These are phyloP conservation scores for Yarrowia phangngaensis DNA, from an alignment of 805 yeast genomes.

Conservation along the genomic window DNA sequence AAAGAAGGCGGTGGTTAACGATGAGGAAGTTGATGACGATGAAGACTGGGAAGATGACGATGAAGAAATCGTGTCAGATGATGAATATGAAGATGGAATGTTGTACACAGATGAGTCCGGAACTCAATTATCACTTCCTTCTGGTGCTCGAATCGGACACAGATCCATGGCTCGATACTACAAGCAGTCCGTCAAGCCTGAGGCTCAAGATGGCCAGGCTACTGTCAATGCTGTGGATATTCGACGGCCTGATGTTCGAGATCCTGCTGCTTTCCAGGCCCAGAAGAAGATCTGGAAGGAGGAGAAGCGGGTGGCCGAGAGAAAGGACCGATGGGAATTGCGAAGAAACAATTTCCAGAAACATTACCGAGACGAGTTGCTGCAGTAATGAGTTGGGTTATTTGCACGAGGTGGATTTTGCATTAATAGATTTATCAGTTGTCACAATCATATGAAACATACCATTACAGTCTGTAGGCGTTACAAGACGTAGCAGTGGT, in stretches of 20 bases:
- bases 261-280: slow-evolving; percentile 44
- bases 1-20: slow-evolving; percentile 38
- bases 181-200: slow-evolving; percentile 58
- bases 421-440: no score
- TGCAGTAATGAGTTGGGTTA: no score
- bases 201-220: slow-evolving; percentile 59
- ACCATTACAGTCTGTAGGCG: no score
- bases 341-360: slow-evolving; percentile 76
- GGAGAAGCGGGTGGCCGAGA: slow-evolving; percentile 47
- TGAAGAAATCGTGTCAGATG: slow-evolving; percentile 37
- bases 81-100: slow-evolving; percentile 32
- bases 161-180: slow-evolving; percentile 67
- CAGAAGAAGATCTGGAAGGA: slow-evolving; percentile 62
- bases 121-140: slow-evolving; percentile 65
- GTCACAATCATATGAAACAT: no score
- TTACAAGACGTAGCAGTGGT: no score
- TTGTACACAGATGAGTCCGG: slow-evolving; percentile 56
- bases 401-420: no score
- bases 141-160: slow-evolving; percentile 78
- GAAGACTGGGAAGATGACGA: slow-evolving; percentile 42
- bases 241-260: slow-evolving; percentile 37
- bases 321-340: slow-evolving; percentile 49
- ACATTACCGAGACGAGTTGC: slow-evolving; percentile 74
- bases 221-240: slow-evolving; percentile 72
- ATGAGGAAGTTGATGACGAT: slow-evolving; percentile 42